phyloP scores from a whole-genome alignment of 2,329 filamentous ascomycete species.

The Cordyceps cicadae region DNA sequence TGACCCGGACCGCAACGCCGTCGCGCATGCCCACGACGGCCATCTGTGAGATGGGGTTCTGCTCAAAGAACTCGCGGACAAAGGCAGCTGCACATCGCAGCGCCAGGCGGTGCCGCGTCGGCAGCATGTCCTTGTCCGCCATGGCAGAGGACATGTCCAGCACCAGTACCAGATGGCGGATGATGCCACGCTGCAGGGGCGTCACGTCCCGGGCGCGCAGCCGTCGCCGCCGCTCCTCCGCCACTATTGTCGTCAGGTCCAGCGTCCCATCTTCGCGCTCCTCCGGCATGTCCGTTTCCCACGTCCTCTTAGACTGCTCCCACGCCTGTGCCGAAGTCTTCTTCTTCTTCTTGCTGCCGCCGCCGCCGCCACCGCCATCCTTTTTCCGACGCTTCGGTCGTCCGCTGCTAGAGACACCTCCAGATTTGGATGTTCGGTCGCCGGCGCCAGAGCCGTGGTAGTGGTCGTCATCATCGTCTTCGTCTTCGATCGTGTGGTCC shows the following conservation, averaged over 20 bases:
- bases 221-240: slow-evolving; percentile 71
- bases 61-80: slow-evolving; percentile 91
- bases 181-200: slow-evolving; percentile 90
- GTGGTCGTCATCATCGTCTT: slow-evolving; percentile 17
- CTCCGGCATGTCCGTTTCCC: slow-evolving; percentile 59
- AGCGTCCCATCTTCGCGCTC: slow-evolving; percentile 75
- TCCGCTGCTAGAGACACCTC: slow-evolving; percentile 16
- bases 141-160: slow-evolving; percentile 91
- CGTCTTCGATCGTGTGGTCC: slow-evolving; percentile 37
- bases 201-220: slow-evolving; percentile 73
- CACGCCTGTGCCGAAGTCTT: slow-evolving; percentile 45
- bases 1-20: slow-evolving; percentile 76
- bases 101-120: slow-evolving; percentile 74
- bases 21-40: slow-evolving; percentile 90
- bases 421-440: slow-evolving; percentile 17
- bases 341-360: slow-evolving; percentile 18
- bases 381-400: slow-evolving; percentile 10
- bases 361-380: not conserved
- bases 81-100: slow-evolving; percentile 80
- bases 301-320: slow-evolving; percentile 59
- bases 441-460: slow-evolving; percentile 16
- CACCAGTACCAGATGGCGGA: slow-evolving; percentile 87
- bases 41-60: slow-evolving; percentile 95
- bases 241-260: slow-evolving; percentile 69
- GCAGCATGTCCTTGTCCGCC: slow-evolving; percentile 88